A percentile compares a stretch with the other conserved stretches of the same genome.
Evolutionary conservation across 176 grass and related monocot species (phyloP).

Genomic region (Cocos nucifera): DNA sequence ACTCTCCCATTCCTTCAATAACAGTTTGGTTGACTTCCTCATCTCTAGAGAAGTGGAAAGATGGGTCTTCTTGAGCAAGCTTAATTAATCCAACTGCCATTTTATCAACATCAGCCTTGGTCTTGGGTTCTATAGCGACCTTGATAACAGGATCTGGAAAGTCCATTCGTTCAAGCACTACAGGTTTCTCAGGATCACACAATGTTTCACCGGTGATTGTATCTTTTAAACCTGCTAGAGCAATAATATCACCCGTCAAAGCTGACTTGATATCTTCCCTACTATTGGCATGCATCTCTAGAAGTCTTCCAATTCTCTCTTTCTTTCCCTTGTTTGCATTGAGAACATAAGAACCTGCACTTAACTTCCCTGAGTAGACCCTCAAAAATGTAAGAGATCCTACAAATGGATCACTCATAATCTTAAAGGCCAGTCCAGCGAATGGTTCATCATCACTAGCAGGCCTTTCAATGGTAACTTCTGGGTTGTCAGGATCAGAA

Average conservation of each 20-base stretch:
- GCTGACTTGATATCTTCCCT: conserved; percentile 78
- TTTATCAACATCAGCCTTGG: conserved; percentile 96
- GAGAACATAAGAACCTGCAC: conserved; percentile 80
- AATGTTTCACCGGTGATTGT: conserved; percentile 97
- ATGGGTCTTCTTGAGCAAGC: conserved; percentile 95
- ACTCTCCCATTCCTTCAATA: conserved; percentile 99
- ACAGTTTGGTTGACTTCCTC: conserved; percentile 98
- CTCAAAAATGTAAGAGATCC: conserved; percentile 91
- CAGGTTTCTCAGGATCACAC: conserved; percentile 55
- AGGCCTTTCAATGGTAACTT: conserved; percentile 52
- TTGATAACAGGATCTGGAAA: conserved; percentile 99
- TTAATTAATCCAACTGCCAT: conserved; percentile 84
- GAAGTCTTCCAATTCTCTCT: conserved; percentile 90
- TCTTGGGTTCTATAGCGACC: conserved; percentile 98
- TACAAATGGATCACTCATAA: conserved; percentile 95
- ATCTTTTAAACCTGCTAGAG: conserved; percentile 91
- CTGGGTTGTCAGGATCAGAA: conserved; percentile 69
- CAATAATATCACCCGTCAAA: conserved; percentile 87
- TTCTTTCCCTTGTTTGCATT: conserved; percentile 98
- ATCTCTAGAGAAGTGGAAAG: conserved; percentile 98
- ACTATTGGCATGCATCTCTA: conserved; percentile 99
- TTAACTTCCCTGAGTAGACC: conserved; percentile 79
- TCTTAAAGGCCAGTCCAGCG: conserved; percentile 96
- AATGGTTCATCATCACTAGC: conserved; percentile 74
- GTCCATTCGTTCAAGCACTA: conserved; percentile 98